Base-by-base conservation (phyloP, 2,329 filamentous ascomycete species). In the Apiospora aurea region DNA sequence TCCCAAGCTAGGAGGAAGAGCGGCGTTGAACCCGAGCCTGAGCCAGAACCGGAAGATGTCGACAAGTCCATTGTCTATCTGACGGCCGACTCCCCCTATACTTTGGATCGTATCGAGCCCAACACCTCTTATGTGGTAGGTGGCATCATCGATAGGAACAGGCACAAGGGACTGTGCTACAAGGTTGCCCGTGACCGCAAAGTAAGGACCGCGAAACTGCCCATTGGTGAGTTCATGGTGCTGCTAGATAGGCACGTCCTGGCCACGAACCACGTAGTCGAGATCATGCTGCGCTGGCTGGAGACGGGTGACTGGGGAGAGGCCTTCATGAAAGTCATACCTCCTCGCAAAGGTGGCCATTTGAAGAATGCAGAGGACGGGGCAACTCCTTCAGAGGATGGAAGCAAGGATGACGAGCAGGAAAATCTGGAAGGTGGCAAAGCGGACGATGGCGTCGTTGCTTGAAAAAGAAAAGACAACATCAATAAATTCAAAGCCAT, bases 251-350 rank as follows among this genome's bases (percentile, higher is more conserved):
- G 96, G 44, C 90, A 92, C 77, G 94, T 99, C 5, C 85, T 99
- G 72, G 92, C 96, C 4, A 98, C 96, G 10, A 99, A 98, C 79
- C 96, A 99, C 79, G 96, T 99, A 1, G 90, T 96, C 67, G 96
- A 98, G 83, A 98, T 99, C 74, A 97, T 99, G 94, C 84, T 97
- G 66, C 91, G 91, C 75, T 99, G 95, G 95, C 82, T 99, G 71
- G 94, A 98, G 82, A 90, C 90, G 68, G 94, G 93, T 2, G 93
- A 98, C 80, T 99, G 96, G 96, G 95, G 92, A 1, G 87, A 93
- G 79, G 95, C 96, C 0, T 99, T 99, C 80, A 84, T 95, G 82
- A 87, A 90, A 69, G 94, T 97, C 4, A 95, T 99, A 76, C 96
- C 96, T 0, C 95, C 94, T 82, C 87, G 96, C 74, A 99, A 99